Base-by-base conservation (phyloP, 495 filamentous ascomycete genomes). In the Aspergillus cavernicola region DNA sequence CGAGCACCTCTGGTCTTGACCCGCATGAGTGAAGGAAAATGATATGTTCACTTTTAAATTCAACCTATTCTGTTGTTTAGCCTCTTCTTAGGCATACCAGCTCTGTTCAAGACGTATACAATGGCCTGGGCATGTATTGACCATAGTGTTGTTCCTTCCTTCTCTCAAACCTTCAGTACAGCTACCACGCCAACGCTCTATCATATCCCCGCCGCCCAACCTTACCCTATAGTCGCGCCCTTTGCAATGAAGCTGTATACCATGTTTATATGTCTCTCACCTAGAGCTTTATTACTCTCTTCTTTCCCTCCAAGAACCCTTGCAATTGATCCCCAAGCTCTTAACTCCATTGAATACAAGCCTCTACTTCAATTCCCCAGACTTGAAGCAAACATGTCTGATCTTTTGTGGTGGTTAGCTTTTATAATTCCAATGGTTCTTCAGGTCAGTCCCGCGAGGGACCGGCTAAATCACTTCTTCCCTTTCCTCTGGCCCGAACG, bases 241-340 rank as follows among this genome's bases (percentile, higher is more conserved):
- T 24, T 41, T 41, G 39, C 39, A 41, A 24, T 28, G 24, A 41
- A 41, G 39, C 18, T 41, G 39, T 24, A 41, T 16, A 41, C 39
- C 4, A n/a, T 41, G 39, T 41, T 41, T 41, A 41, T 41, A 41
- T 41, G 11, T n/a, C 39, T 41, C 12, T 41, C 20, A 11, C 39
- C 18, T 24, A 5, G 39, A n/a, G 20, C 39, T 24, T 24, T 41
- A n/a, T 23, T 24, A 16, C 39, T 41, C 22, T 41, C 39, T 41
- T 41, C 39, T 28, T 20, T 41, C 39, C 24, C 39, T 41, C 20
- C 39, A 41, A 41, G 19, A 41, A 41, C 39, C 39, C 39, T 41
- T 41, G 39, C 39, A 41, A 18, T 41, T 41, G 39, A 41, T 26
- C 39, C 39, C 39, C 39, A 41, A 24, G 20, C 39, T 41, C 39